Evolutionary conservation across 2,329 filamentous ascomycete species (phyloP).

Genomic region (Exserohilum rostratum): DNA sequence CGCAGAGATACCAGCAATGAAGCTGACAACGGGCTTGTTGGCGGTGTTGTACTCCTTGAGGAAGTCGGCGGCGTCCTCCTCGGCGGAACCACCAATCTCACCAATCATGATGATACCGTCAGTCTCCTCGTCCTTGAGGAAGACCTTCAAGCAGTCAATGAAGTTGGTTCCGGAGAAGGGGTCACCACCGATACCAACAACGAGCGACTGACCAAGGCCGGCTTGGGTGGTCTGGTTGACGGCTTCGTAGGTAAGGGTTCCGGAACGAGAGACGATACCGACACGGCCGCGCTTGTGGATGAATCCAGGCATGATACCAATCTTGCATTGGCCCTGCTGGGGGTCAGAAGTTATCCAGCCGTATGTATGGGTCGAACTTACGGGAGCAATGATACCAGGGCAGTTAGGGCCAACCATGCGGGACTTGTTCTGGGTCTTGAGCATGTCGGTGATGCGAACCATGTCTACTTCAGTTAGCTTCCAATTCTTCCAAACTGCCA

Average conservation of each 20-base stretch:
- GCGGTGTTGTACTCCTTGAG: slow-evolving; percentile 87
- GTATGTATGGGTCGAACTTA: slow-evolving; percentile 40
- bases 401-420: slow-evolving; percentile 97
- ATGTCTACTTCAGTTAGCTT: slow-evolving; percentile 69
- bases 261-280: slow-evolving; percentile 97
- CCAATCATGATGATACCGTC: slow-evolving; percentile 99
- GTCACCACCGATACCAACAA: slow-evolving; percentile 97
- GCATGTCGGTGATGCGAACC: slow-evolving; percentile 97
- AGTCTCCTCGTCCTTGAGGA: slow-evolving; percentile 93
- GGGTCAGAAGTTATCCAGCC: slow-evolving; percentile 20
- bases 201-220: slow-evolving; percentile 95
- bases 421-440: slow-evolving; percentile 97
- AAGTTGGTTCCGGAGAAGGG: slow-evolving; percentile 99
- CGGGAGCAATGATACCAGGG: slow-evolving; percentile 89
- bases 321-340: slow-evolving; percentile 92
- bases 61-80: slow-evolving; percentile 98
- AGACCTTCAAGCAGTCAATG: slow-evolving; percentile 98
- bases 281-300: slow-evolving; percentile 99
- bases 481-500: neutral
- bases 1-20: slow-evolving; percentile 97
- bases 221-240: slow-evolving; percentile 99
- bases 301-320: slow-evolving; percentile 99
- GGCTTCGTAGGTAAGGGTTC: slow-evolving; percentile 98
- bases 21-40: slow-evolving; percentile 96
- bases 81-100: slow-evolving; percentile 95